These are phyloP conservation scores for Arachnopeziza araneosa DNA, from an alignment of 2,329 filamentous ascomycete species.

Conservation along the genomic window DNA sequence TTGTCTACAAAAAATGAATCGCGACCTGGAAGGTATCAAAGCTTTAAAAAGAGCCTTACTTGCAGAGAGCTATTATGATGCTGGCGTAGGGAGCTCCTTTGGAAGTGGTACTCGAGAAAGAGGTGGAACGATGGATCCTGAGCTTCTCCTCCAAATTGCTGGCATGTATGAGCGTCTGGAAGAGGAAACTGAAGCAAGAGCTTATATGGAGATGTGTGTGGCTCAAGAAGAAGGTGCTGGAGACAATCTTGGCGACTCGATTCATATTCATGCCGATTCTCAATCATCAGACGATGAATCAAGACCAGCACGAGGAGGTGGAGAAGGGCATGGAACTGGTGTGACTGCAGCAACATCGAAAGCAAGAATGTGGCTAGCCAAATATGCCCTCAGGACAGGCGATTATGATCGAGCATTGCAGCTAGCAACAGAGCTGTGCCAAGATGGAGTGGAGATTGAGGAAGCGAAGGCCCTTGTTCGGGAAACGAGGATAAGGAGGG, in stretches of 20 bases:
- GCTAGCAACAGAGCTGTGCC: constrained; percentile 83
- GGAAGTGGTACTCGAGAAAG: constrained; percentile 41
- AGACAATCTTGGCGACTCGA: constrained; percentile 35
- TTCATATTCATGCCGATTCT: constrained; percentile 52
- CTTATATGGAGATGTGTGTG: constrained; percentile 94
- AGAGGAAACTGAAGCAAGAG: constrained; percentile 73
- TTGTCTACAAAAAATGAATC: constrained; percentile 84
- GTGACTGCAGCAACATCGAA: constrained; percentile 90
- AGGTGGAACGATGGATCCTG: constrained; percentile 68
- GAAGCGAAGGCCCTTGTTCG: constrained; percentile 91
- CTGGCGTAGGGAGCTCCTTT: constrained; percentile 41
- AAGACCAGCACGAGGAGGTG: constrained; percentile 13
- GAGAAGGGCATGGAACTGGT: constrained; percentile 55
- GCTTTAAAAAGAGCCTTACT: constrained; percentile 88
- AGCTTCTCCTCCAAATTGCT: constrained; percentile 86
- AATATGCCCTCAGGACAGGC: constrained; percentile 67
- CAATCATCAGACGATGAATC: constrained; percentile 42
- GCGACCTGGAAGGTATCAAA: constrained; percentile 86
- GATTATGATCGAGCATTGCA: constrained; percentile 74
- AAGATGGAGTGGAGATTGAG: constrained; percentile 94
- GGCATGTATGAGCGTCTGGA: constrained; percentile 77
- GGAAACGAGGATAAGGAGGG: constrained; percentile 72
- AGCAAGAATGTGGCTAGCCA: constrained; percentile 89
- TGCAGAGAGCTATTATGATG: constrained; percentile 81
- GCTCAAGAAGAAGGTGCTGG: constrained; percentile 77